Evolutionary conservation across 768 basidiomycete species (phyloP), one percentile per base, ranked within the genome.

Genomic region (Mycena leptocephala): DNA sequence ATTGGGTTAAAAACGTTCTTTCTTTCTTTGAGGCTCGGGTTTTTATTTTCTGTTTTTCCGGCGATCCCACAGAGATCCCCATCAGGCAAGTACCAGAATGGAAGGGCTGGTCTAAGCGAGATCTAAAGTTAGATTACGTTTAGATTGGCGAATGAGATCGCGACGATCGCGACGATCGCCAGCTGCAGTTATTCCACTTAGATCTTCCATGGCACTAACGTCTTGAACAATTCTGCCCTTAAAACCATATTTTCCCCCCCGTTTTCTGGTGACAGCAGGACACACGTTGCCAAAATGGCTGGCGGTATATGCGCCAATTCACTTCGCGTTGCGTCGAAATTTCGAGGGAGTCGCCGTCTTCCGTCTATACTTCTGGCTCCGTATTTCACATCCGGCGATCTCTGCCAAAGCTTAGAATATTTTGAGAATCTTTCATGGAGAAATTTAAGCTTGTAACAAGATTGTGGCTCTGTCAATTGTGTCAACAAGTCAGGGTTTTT

Each of bases 381-480:
- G 18, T 64, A 63, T 71, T 63, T 72, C 70, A 61, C 33, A 61
- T 72, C 59, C n/a, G 33, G 59, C 65, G 65, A 30, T n/a, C 13
- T 2, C 35, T 37, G n/a, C n/a, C n/a, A n/a, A n/a, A n/a, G n/a
- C n/a, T n/a, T n/a, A n/a, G n/a, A n/a, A n/a, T n/a, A n/a, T n/a
- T n/a, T n/a, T n/a, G n/a, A n/a, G n/a, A n/a, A n/a, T n/a, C n/a
- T n/a, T n/a, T n/a, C n/a, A n/a, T n/a, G n/a, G n/a, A n/a, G n/a
- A n/a, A n/a, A n/a, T n/a, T n/a, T n/a, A n/a, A n/a, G n/a, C n/a
- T n/a, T n/a, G n/a, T n/a, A n/a, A n/a, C n/a, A n/a, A n/a, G n/a
- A n/a, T n/a, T n/a, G n/a, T n/a, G n/a, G n/a, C n/a, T n/a, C n/a
- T n/a, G n/a, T n/a, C n/a, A n/a, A n/a, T n/a, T n/a, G n/a, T n/a